phyloP scores from a whole-genome alignment of 2,329 filamentous ascomycete genomes.

The Acephala macrosclerotiorum region DNA sequence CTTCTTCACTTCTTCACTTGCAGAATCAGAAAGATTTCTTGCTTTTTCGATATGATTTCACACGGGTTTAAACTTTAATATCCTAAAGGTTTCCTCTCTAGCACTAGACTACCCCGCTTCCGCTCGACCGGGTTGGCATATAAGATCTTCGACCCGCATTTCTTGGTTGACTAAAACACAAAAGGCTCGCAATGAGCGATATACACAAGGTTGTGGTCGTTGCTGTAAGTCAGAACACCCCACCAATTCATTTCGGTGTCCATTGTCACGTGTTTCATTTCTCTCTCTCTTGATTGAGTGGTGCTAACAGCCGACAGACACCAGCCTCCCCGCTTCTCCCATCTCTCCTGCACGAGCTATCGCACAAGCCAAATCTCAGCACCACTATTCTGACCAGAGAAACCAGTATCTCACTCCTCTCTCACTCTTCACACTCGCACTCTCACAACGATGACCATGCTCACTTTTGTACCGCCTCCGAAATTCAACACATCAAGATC shows the following conservation, averaged over 20 bases:
- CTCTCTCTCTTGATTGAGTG: neutral
- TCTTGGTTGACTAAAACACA: neutral
- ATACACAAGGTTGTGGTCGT: constrained; percentile 16
- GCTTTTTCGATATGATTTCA: neutral
- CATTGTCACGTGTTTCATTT: neutral
- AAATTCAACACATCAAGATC: constrained; percentile 24
- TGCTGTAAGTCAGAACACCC: constrained; percentile 18
- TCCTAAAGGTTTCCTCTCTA: too few relatives aligned
- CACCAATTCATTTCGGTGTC: neutral
- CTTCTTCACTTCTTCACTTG: neutral
- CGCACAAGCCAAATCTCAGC: constrained; percentile 14
- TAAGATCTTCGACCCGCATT: neutral
- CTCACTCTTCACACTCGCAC: constrained; percentile 8
- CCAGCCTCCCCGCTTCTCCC: constrained; percentile 29
- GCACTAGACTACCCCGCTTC: constrained; percentile 14
- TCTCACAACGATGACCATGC: constrained; percentile 8
- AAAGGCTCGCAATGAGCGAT: constrained; percentile 6
- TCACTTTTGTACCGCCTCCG: constrained; percentile 2
- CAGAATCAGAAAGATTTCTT: neutral
- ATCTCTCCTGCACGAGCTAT: constrained; percentile 23
- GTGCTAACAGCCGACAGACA: constrained; percentile 19
- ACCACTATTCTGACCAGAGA: constrained; percentile 26
- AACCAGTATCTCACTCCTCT: constrained; percentile 15
- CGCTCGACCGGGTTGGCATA: constrained; percentile 11
- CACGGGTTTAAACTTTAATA: too few relatives aligned